phyloP scores from a whole-genome alignment of 2,329 filamentous ascomycete genomes.

The Ophiostoma populinum region DNA sequence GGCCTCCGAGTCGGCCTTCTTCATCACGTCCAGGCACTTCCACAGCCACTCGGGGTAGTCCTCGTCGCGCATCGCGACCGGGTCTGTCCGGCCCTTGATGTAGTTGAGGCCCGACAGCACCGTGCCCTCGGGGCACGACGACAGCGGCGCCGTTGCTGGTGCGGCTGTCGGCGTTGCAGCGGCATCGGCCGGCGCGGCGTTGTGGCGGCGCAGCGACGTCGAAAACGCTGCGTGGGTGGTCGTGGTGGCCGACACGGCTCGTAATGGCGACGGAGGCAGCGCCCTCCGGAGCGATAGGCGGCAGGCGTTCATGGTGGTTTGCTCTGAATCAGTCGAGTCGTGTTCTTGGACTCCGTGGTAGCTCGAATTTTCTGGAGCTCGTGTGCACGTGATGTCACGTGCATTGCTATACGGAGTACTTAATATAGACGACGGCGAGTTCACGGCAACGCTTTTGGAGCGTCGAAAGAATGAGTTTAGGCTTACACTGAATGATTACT shows the following conservation, averaged over 20 bases:
- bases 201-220: slow-evolving; percentile 14
- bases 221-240: slow-evolving; percentile 23
- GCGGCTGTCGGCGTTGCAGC: slow-evolving; percentile 11
- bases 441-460: too few relatives aligned
- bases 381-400: background rate
- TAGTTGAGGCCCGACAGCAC: slow-evolving; percentile 60
- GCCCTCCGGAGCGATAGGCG: slow-evolving; percentile 32
- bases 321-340: too few relatives aligned
- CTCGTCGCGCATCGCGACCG: slow-evolving; percentile 53
- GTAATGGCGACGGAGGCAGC: slow-evolving; percentile 16
- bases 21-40: slow-evolving; percentile 47
- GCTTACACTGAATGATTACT: too few relatives aligned
- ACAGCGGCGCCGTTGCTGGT: slow-evolving; percentile 16
- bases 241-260: slow-evolving; percentile 1
- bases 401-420: too few relatives aligned
- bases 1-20: slow-evolving; percentile 27
- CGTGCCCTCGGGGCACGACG: slow-evolving; percentile 49
- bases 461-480: too few relatives aligned
- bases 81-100: slow-evolving; percentile 54
- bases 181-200: slow-evolving; percentile 13
- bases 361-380: too few relatives aligned
- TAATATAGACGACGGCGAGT: too few relatives aligned
- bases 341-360: too few relatives aligned
- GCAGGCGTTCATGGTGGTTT: slow-evolving; percentile 25
- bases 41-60: slow-evolving; percentile 74